phyloP scores from a whole-genome alignment of 2,329 filamentous ascomycete genomes.

The Xylariales sp. region DNA sequence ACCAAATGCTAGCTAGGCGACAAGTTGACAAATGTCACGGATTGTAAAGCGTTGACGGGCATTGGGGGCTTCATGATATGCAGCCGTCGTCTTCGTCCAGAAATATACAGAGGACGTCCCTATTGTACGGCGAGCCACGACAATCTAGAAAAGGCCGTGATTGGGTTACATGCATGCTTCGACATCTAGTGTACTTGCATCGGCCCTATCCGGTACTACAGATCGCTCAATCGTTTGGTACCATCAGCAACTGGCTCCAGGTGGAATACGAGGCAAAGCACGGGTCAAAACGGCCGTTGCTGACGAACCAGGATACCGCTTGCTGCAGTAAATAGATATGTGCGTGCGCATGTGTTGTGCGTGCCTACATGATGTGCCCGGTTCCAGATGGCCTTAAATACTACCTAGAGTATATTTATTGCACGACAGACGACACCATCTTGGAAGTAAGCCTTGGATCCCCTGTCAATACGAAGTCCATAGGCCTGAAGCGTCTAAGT shows the following conservation, averaged over 20 bases:
- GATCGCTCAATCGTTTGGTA: background rate
- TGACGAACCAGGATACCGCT: slow-evolving; percentile 18
- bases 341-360: background rate
- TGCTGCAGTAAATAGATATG: slow-evolving; percentile 1
- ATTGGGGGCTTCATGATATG: background rate
- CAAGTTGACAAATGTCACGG: background rate
- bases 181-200: background rate
- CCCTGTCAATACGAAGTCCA: background rate
- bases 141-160: slow-evolving; percentile 1
- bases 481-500: background rate
- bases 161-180: slow-evolving; percentile 19
- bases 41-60: background rate
- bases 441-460: background rate
- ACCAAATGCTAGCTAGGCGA: background rate
- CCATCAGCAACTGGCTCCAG: slow-evolving; percentile 1
- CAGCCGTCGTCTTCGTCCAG: background rate
- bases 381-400: background rate
- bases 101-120: slow-evolving; percentile 9
- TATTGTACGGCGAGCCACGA: background rate
- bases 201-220: slow-evolving; percentile 8
- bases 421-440: background rate
- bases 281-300: slow-evolving; percentile 1
- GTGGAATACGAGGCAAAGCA: slow-evolving; percentile 14
- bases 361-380: slow-evolving; percentile 15
- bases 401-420: background rate